A percentile compares a stretch with the other conserved stretches of the same genome.
Conservation (phyloP, 164 flowering plant species). For the Annona squamosa region DNA sequence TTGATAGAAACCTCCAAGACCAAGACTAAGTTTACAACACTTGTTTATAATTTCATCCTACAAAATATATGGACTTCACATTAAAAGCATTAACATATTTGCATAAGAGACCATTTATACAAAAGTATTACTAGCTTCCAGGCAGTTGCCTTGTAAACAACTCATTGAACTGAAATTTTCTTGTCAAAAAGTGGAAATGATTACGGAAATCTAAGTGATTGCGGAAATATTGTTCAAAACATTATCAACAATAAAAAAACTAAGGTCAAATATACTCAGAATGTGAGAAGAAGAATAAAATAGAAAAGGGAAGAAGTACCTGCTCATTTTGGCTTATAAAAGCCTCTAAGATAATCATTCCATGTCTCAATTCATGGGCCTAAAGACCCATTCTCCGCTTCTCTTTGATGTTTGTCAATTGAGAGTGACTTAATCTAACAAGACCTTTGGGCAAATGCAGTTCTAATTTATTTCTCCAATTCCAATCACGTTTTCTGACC, state of each 20-base stretch:
- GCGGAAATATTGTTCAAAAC: too few species aligned
- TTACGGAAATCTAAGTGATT: too few species aligned
- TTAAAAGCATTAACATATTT: not conserved
- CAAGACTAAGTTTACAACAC: slow-evolving; percentile 57
- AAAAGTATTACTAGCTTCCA: not conserved
- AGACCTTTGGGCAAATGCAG: not conserved
- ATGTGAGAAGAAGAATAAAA: not conserved
- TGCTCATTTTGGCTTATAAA: slow-evolving; percentile 41
- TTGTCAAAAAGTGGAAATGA: not conserved
- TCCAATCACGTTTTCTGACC: too few species aligned
- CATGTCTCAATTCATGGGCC: slow-evolving; percentile 32
- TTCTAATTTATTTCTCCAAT: too few species aligned
- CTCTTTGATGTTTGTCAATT: slow-evolving; percentile 37
- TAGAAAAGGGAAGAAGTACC: slow-evolving; percentile 21
- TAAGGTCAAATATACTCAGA: not conserved
- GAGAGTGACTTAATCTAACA: slow-evolving; percentile 31
- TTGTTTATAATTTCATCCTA: slow-evolving; percentile 46
- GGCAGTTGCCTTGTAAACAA: not conserved
- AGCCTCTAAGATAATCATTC: slow-evolving; percentile 59
- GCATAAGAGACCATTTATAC: not conserved
- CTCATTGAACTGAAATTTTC: not conserved
- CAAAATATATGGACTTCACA: not conserved
- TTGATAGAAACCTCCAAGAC: slow-evolving; percentile 78
- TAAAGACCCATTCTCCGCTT: slow-evolving; percentile 27
- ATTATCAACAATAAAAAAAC: too few species aligned